Evolutionary conservation across 371 early-diverging fungal species (phyloP), one percentile per base, ranked within the genome.

Genomic region (Mucor irregularis): DNA sequence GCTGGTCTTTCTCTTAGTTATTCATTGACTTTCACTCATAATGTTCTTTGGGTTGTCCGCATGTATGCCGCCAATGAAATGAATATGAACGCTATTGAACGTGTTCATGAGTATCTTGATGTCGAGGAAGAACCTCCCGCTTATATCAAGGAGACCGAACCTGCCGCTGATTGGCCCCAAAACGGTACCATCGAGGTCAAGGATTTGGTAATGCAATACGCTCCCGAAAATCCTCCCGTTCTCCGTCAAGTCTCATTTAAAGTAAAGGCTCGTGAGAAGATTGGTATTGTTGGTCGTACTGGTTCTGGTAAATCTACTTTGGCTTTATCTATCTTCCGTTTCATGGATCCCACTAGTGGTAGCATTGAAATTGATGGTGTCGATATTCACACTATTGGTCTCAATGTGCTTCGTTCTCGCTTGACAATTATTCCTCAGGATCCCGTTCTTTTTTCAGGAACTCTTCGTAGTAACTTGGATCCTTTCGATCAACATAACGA

Each of bases 61-160:
- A 78, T 63, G 54, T 89, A 89, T 56, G 90, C 92, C 16, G 69
- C 82, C 45, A 83, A 91, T 58, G 95, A 95, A 72, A 90, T 90
- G 89, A 81, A 86, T 58, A 82, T 91, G 84, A 89, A 90, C 78
- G 80, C 85, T 35, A 87, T 95, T 33, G 94, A 95, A 55, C 89
- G 96, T 58, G 80, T 92, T 0, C 71, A 81, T 13, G 88, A 94
- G 61, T 95, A 93, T 64, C 60, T 84, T 56, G 61, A 67, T 0
- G 58, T 91, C 33, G 87, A 87, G 42, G 80, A 89, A 64, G 93
- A 93, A 44, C 83, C 91, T 7, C 64, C 80, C 30, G 67, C 73
- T 11, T 61, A 72, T 13, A 73, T 78, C 28, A 63, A 73, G 0
- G 82, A 66, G 5, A 61, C 59, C 0, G 61, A 71, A 14, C 85